Conservation (phyloP, 495 filamentous ascomycete species). For the Podospora comata region DNA sequence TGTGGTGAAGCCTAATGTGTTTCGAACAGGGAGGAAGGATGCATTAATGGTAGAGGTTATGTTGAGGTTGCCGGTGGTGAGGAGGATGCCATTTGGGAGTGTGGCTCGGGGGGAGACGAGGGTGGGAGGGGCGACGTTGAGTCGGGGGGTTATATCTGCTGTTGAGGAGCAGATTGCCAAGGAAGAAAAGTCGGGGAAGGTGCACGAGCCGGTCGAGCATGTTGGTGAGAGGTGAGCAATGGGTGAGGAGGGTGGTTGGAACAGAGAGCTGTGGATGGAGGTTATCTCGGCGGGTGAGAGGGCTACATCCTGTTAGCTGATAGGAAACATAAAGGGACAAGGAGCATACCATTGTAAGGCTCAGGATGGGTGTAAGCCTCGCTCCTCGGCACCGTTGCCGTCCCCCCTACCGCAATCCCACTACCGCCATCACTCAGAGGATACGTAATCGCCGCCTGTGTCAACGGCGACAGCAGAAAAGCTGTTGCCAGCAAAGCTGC, state of each 20-base stretch:
- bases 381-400: conserved; percentile 19
- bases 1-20: conserved; percentile 24
- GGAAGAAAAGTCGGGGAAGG: conserved; percentile 42
- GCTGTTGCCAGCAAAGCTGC: conserved; percentile 40
- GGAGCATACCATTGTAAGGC: conserved; percentile 26
- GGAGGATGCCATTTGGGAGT: conserved; percentile 28
- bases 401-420: conserved; percentile 12
- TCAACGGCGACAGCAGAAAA: conserved; percentile 44
- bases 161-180: conserved; percentile 45
- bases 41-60: conserved; percentile 18
- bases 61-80: conserved; percentile 27
- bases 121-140: conserved; percentile 22
- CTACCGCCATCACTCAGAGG: conserved; percentile 18
- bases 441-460: conserved; percentile 44
- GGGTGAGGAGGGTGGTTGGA: conserved; percentile 29
- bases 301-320: not conserved
- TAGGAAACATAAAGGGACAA: conserved; percentile 18
- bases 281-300: conserved; percentile 35
- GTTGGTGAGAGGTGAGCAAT: conserved; percentile 21
- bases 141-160: conserved; percentile 35
- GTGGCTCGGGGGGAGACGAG: conserved; percentile 9
- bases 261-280: conserved; percentile 42
- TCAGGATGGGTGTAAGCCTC: conserved; percentile 24
- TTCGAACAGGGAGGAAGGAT: conserved; percentile 18
- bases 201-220: conserved; percentile 48